Percentiles rank a stretch among this genome's conserved stretches.
Evolutionary conservation across 1,139 yeast genomes (phyloP).

Genomic region (Blastobotrys malaysiensis): DNA sequence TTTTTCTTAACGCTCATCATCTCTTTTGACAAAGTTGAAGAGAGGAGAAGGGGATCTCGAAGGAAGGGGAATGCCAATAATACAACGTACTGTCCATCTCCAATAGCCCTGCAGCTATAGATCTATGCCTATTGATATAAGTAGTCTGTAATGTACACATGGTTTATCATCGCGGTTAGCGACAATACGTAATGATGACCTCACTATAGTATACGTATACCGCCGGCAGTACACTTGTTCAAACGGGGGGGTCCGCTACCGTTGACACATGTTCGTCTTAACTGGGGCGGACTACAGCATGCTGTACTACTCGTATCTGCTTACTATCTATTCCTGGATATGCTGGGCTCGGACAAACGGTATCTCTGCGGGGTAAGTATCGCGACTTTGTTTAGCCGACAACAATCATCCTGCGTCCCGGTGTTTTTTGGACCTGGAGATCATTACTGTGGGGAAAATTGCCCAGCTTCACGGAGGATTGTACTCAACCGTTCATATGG

Average conservation of each 20-base stretch:
- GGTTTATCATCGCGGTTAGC: no score
- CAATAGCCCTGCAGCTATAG: background rate
- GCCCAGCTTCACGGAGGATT: background rate
- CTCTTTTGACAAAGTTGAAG: no score
- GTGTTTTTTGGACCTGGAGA: background rate
- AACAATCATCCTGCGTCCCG: background rate
- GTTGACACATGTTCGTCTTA: background rate
- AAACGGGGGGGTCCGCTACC: background rate
- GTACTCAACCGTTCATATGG: background rate
- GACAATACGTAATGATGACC: background rate
- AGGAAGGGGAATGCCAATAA: no score
- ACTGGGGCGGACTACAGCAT: background rate
- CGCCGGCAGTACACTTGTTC: background rate
- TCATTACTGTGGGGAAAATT: background rate
- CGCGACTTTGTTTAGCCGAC: background rate
- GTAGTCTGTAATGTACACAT: no score
- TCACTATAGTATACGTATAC: background rate
- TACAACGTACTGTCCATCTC: no score
- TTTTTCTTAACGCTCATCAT: background rate
- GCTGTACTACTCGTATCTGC: no score
- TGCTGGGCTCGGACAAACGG: background rate
- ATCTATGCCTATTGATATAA: background rate
- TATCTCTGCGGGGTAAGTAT: background rate
- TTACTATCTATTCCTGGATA: background rate
- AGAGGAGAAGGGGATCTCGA: no score